Base-by-base conservation (phyloP, 2,329 filamentous ascomycete genomes). In the Triangularia setosa region DNA sequence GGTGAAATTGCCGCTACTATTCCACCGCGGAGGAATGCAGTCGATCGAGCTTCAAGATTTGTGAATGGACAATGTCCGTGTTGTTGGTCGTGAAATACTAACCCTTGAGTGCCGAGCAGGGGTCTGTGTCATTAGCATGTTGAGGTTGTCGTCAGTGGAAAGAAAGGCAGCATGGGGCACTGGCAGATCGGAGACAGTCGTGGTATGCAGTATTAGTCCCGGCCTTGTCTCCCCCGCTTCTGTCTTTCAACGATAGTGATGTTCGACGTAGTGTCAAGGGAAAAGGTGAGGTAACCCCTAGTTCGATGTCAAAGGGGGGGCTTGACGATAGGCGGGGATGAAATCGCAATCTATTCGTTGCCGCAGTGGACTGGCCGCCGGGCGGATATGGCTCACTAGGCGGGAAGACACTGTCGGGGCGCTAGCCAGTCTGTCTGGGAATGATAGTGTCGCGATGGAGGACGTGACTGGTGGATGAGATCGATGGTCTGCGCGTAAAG, bases 61-160 rank as follows among this genome's bases (percentile, higher is more conserved):
- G 60, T 61, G 64, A 58, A 67, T 73, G 75, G 65, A 73, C 69
- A 71, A 73, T 75, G 70, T 76, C 75, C 25, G 73, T 72, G 67
- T 68, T 65, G 53, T 67, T 58, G n/a, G 69, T 58, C 28, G 69
- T 61, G 21, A 71, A 75, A 69, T 77, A 77, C 66, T 80, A 79
- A 75, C 75, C 74, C 72, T 79, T 79, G 74, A 79, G 72, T 79
- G 79, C 78, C 76, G 78, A 75, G 78, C 76, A 74, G 77, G 75
- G 66, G 76, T 75, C 76, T 80, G 78, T 73, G 81, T 83, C 81
- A 84, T 83, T 72, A 84, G 81, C 82, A 84, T 84, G 73, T 78
- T 83, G 67, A 67, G 58, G 60, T 62, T 63, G 63, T 65, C 58
- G 62, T 67, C 52, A 64, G 60, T 21, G 48, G 61, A 64, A 66